Base-by-base conservation (phyloP, 441 rosid genomes). In the Bruguiera hainesii region DNA sequence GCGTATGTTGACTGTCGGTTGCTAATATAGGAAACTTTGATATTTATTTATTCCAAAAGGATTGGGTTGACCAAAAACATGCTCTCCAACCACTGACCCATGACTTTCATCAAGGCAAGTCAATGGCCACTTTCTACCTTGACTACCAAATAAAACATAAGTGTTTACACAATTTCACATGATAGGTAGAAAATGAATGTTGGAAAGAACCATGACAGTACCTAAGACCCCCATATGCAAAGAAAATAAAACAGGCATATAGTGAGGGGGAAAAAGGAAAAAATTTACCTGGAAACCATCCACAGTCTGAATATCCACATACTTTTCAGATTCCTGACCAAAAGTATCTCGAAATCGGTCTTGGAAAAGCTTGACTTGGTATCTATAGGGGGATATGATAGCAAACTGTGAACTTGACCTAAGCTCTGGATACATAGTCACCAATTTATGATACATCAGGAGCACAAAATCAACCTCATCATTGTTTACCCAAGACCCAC, bases 251-350 rank as follows among this genome's bases (percentile, higher is more conserved):
- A 6, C 30, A 37, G 31, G 19, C 20, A 46, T 29, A 62, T 28
- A 5, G 18, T 23, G 18, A 39, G 30, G 48, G 31, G 35, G 26
- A 61, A 68, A 46, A 68, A 29, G 60, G 31, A 55, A 51, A 23
- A 49, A 62, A 16, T 39, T 65, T 79, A 93, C 98, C 97, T 94
- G 99, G 81, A 91, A 94, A 62, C 99, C 99, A 69, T 94, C 98
- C 59, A 91, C 89, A 16, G 97, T 94, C 69, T 86, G 89, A 63
- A 94, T 89, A 73, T 94, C 98, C 42, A 88, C 98, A 39, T 86
- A 80, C 66, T 83, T 82, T 64, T 79, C 73, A n/a, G 92, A 84
- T 35, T 89, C 97, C 62, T 80, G 80, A 33, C 92, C 96, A 80
- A 94, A 91, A 62, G 78, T 88, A 26, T 89, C 90, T 73, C 73